These are phyloP conservation scores for Lipomyces chichibuensis DNA, from an alignment of 805 yeast genomes.

Conservation along the genomic window DNA sequence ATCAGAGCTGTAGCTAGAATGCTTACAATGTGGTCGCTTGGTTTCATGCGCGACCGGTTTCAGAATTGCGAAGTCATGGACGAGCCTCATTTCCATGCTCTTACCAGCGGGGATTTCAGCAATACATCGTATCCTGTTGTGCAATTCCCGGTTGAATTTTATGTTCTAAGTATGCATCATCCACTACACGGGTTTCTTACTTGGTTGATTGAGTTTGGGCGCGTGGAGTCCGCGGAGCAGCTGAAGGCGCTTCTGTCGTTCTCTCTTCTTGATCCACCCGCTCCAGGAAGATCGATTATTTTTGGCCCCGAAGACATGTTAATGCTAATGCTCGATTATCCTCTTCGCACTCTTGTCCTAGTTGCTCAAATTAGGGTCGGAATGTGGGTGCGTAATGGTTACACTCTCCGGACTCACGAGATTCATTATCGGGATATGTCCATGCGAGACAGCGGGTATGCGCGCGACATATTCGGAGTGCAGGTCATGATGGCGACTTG, in stretches of 20 bases:
- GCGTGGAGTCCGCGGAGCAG: slow-evolving; percentile 33
- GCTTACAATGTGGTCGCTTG: slow-evolving; percentile 41
- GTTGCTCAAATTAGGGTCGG: slow-evolving; percentile 86
- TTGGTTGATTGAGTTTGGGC: slow-evolving; percentile 64
- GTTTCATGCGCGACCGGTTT: slow-evolving; percentile 32
- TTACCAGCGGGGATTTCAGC: slow-evolving; percentile 40
- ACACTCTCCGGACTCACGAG: slow-evolving; percentile 74
- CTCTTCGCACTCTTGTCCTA: slow-evolving; percentile 74
- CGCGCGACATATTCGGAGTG: slow-evolving; percentile 72
- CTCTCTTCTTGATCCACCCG: slow-evolving; percentile 30
- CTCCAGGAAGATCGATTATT: slow-evolving; percentile 12
- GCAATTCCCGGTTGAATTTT: slow-evolving; percentile 51
- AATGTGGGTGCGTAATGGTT: slow-evolving; percentile 93
- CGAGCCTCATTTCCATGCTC: slow-evolving; percentile 33
- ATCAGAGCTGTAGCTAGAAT: slow-evolving; percentile 37
- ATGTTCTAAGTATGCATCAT: slow-evolving; percentile 70
- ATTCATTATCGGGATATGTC: slow-evolving; percentile 77
- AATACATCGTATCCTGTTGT: slow-evolving; percentile 40
- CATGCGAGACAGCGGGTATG: slow-evolving; percentile 78
- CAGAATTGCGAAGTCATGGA: slow-evolving; percentile 35
- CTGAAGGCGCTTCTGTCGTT: slow-evolving; percentile 21
- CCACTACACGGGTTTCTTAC: slow-evolving; percentile 76
- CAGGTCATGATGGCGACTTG: slow-evolving; percentile 63
- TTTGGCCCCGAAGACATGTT: slow-evolving; percentile 35
- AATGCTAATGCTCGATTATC: slow-evolving; percentile 62